Evolutionary conservation across 2,329 filamentous ascomycete species (phyloP), one percentile per base, ranked within the genome.

Genomic region (Talaromyces sp.): DNA sequence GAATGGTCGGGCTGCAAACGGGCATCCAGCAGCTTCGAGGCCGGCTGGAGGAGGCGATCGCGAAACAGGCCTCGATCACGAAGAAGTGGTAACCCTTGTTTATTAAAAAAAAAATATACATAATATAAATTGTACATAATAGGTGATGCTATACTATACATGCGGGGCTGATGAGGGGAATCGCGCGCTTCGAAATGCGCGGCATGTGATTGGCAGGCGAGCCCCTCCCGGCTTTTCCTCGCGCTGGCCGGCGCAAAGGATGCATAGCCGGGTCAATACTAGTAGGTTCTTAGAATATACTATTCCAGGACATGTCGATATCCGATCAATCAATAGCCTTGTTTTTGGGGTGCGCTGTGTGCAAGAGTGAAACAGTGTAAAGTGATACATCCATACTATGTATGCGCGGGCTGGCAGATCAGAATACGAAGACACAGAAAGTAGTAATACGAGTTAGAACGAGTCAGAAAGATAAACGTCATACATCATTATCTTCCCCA

Each of bases 131-230:
- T 17, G 33, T 36, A 36, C 36, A 39, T 39, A 9, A n/a, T 39
- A n/a, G 11, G 32, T 13, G 13, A n/a, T 39, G 17, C 36, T 6
- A 15, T 15, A 22, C 11, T 39, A 39, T 39, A 39, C 27, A 47
- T 55, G 58, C 58, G 58, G 58, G 58, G 58, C 49, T 25, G 44
- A 47, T 47, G 44, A 47, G 28, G 25, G 49, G 49, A 54, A 30
- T 30, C 39, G 36, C 22, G 44, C 19, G 58, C 27, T 59, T 47
- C 42, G 25, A 11, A 55, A 55, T 42, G 27, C 22, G 33, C 39
- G 51, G 42, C 51, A 30, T 54, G 27, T 59, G 58, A 59, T 59
- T 59, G 58, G 58, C 52, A 19, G 22, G 3, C 22, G 7, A 17
- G 32, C 25, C 25, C 32, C 30, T 28, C 47, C 49, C 51, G 51